phyloP scores from a whole-genome alignment of 495 filamentous ascomycete species.

The Podospora didyma region DNA sequence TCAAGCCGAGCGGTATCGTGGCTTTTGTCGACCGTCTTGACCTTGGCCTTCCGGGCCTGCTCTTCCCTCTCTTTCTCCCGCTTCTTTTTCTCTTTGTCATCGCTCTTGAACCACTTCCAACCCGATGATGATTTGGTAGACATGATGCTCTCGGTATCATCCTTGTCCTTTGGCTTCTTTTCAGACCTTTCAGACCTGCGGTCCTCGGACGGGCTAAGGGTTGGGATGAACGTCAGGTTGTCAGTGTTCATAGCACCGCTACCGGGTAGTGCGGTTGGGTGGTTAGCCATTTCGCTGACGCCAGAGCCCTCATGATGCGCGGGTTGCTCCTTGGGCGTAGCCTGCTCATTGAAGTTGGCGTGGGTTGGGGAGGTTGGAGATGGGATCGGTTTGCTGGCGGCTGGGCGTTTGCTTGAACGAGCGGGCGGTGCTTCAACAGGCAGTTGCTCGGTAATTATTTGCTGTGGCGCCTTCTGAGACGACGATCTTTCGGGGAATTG shows the following conservation, averaged over 20 bases:
- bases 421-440: conserved; percentile 40
- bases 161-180: conserved; percentile 57
- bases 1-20: conserved; percentile 78
- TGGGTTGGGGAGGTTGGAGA: conserved; percentile 6
- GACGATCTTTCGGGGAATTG: conserved; percentile 50
- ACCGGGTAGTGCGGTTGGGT: conserved; percentile 66
- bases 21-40: conserved; percentile 50
- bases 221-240: conserved; percentile 80
- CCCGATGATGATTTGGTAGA: conserved; percentile 80
- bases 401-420: conserved; percentile 45
- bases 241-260: conserved; percentile 66
- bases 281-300: conserved; percentile 59
- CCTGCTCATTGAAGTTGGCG: conserved; percentile 17
- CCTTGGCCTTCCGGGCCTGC: conserved; percentile 53
- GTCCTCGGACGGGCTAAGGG: conserved; percentile 59
- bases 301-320: conserved; percentile 26
- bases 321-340: conserved; percentile 17
- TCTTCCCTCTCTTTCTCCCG: conserved; percentile 52
- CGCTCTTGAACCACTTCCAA: conserved; percentile 59
- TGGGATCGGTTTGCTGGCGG: conserved; percentile 27
- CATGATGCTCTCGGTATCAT: conserved; percentile 37
- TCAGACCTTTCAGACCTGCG: conserved; percentile 57
- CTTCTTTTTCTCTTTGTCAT: conserved; percentile 45
- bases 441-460: conserved; percentile 20
- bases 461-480: conserved; percentile 45